Conservation (phyloP, 2,329 filamentous ascomycete genomes). For the Fusarium mexicanum region DNA sequence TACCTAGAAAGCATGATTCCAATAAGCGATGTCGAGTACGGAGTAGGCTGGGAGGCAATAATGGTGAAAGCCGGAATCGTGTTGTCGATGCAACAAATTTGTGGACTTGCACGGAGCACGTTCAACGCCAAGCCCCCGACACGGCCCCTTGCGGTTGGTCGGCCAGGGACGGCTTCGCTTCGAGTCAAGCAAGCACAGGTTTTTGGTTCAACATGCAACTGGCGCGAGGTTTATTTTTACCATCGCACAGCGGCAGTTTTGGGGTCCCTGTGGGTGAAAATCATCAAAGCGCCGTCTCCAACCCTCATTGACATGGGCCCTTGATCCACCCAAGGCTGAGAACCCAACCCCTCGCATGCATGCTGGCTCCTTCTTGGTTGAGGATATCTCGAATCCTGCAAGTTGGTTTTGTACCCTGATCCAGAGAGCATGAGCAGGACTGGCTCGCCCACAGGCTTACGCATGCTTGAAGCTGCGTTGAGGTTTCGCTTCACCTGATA, state of each 20-base stretch:
- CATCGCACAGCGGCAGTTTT: conserved; percentile 33
- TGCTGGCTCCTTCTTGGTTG: conserved; percentile 36
- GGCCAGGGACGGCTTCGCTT: conserved; percentile 41
- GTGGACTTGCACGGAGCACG: conserved; percentile 1
- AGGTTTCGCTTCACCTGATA: background rate
- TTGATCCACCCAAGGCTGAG: conserved; percentile 31
- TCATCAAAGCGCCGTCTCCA: conserved; percentile 31
- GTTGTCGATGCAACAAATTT: conserved; percentile 14
- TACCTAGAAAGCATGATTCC: background rate
- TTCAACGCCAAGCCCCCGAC: conserved; percentile 18
- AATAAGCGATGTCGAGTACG: background rate
- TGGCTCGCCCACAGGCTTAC: conserved; percentile 11
- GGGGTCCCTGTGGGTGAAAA: conserved; percentile 34
- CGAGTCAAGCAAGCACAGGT: conserved; percentile 33
- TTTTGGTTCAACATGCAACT: conserved; percentile 28
- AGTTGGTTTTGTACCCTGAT: conserved; percentile 28
- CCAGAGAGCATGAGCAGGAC: conserved; percentile 4
- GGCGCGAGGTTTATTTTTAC: conserved; percentile 43
- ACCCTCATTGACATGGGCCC: conserved; percentile 29
- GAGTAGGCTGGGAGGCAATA: background rate
- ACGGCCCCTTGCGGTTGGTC: conserved; percentile 35
- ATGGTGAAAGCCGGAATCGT: conserved; percentile 13
- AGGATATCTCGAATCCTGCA: conserved; percentile 32
- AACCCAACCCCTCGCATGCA: conserved; percentile 42
- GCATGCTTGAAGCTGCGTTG: background rate